A percentile compares a stretch with the other conserved stretches of the same genome.
Evolutionary conservation across 129 eudicot species (phyloP).

Genomic region (Smallanthus sonchifolius): DNA sequence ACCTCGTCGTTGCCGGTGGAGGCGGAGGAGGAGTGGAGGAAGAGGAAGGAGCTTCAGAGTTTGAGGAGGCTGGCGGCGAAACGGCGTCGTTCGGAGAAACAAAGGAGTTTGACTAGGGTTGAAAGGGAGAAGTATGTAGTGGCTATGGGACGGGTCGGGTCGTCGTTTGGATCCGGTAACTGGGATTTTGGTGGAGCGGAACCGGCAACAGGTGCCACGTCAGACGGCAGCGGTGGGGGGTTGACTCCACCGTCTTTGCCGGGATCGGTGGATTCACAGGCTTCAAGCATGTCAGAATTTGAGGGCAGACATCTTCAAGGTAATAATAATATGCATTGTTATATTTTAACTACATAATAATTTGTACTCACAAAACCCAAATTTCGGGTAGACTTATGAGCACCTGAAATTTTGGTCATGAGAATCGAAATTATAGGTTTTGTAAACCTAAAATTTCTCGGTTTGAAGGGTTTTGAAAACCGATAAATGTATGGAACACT

Average conservation of each 20-base stretch:
- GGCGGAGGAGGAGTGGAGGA: constrained; percentile 86
- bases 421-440: not conserved
- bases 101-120: constrained; percentile 41
- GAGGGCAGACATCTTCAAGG: constrained; percentile 64
- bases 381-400: too few species aligned
- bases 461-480: not conserved
- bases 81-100: constrained; percentile 74
- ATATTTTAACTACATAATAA: too few species aligned
- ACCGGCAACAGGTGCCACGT: constrained; percentile 7
- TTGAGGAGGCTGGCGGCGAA: constrained; percentile 79
- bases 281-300: constrained; percentile 55
- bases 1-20: constrained; percentile 86
- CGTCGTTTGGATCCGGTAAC: constrained; percentile 31
- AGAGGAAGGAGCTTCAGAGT: constrained; percentile 85
- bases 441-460: not conserved
- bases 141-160: constrained; percentile 38
- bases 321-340: not conserved
- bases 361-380: too few species aligned
- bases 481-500: not conserved
- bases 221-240: constrained; percentile 25
- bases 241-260: constrained; percentile 30
- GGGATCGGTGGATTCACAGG: constrained; percentile 72
- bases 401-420: not conserved
- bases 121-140: constrained; percentile 49
- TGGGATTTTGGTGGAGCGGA: constrained; percentile 35